phyloP scores from a whole-genome alignment of 2,329 filamentous ascomycete genomes.

The Pseudocercospora crystallina region DNA sequence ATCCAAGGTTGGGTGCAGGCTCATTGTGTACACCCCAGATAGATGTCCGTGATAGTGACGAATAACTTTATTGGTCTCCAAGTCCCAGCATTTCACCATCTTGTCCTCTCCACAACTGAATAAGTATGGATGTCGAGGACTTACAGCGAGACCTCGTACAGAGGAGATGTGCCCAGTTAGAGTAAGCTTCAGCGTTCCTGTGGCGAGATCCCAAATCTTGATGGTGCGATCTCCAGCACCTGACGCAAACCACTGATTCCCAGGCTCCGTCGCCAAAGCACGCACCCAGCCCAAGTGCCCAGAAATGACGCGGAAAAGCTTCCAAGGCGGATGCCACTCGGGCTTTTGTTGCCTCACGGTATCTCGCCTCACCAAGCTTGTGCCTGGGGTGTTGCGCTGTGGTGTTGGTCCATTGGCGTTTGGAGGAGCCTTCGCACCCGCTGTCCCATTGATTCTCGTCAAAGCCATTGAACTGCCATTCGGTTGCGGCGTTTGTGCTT shows the following conservation, averaged over 20 bases:
- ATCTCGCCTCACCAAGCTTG: constrained; percentile 62
- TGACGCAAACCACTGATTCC: constrained; percentile 96
- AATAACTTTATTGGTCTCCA: constrained; percentile 99
- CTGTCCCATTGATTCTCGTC: constrained; percentile 49
- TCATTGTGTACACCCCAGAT: constrained; percentile 89
- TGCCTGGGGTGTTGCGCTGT: constrained; percentile 51
- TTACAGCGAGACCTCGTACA: constrained; percentile 87
- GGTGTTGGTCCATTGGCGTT: constrained; percentile 58
- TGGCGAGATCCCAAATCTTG: constrained; percentile 97
- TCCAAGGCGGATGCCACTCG: constrained; percentile 98
- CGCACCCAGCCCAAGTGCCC: constrained; percentile 96
- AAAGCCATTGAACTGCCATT: constrained; percentile 58
- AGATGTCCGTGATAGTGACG: constrained; percentile 96
- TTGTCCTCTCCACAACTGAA: constrained; percentile 99
- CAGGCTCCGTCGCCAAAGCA: constrained; percentile 84
- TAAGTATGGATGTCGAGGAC: constrained; percentile 88
- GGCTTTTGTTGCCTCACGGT: constrained; percentile 71
- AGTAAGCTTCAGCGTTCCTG: constrained; percentile 78
- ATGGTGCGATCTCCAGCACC: constrained; percentile 95
- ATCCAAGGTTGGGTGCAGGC: constrained; percentile 91
- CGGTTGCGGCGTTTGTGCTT: constrained; percentile 43
- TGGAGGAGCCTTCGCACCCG: constrained; percentile 45
- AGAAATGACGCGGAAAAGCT: constrained; percentile 95
- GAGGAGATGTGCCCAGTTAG: constrained; percentile 93
- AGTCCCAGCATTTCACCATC: constrained; percentile 99